Base-by-base conservation (phyloP, 176 grass and related monocot genomes). In the Calamus simplicifolius region DNA sequence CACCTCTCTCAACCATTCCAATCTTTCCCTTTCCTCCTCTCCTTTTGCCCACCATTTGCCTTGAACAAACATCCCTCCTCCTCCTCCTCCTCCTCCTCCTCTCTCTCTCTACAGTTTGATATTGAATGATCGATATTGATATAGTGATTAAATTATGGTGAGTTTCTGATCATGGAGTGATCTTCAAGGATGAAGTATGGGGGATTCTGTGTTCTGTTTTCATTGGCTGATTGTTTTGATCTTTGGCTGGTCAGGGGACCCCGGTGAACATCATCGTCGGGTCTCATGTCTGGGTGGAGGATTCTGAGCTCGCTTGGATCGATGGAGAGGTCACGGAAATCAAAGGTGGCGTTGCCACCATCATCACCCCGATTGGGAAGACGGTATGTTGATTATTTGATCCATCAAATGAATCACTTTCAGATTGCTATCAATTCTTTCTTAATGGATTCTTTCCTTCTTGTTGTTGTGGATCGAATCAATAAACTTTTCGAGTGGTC, bases 191-290 rank as follows among this genome's bases (percentile, higher is more conserved):
- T 10, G 35, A 43, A 43, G 35, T 43, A 43, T 43, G 6, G 35
- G 6, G 35, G 7, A 43, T 43, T 13, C 2, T 43, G 21, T 23
- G 21, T 10, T 38, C 2, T 43, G 35, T 13, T 2, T 43, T 10
- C 35, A 52, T 57, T 49, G 16, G 35, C 16, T 77, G 74, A 61
- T 77, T 49, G 72, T 48, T 43, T 52, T 57, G 25, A 64, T 69
- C 48, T 30, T 63, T 71, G 35, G 35, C 7, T 35, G 25, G 69
- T 50, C 80, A 96, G 91, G 91, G 83, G 50, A 87, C 80, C 58
- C 86, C 86, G 77, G 86, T 96, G 71, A 96, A 90, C 82, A 90
- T 96, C 61, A 87, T 90, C 77, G 91, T 87, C 58, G 91, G 91
- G 18, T 90, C 91, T 63, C 83, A 84, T 12, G 91, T 96, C 0